Base-by-base conservation (phyloP, 2,329 filamentous ascomycete species). In the Colletotrichum sojae region DNA sequence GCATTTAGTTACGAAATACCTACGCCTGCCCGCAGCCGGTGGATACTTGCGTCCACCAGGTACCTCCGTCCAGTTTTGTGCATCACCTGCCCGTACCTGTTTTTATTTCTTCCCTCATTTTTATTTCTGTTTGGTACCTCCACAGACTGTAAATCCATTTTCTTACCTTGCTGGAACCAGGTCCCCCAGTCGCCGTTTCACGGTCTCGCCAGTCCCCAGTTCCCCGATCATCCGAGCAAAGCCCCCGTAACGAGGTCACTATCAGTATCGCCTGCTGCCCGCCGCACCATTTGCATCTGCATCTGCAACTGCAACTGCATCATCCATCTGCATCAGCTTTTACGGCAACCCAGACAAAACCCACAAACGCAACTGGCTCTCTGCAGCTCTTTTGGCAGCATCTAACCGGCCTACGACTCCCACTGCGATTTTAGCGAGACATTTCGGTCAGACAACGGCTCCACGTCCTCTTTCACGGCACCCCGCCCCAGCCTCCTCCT, bases 1-100 rank as follows among this genome's bases (percentile, higher is more conserved):
- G 65, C 31, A 68, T 54, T 53, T 25, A n/a, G 46, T 65, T 68
- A 68, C 65, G 65, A 65, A 59, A 65, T 65, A 54, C 13, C 40
- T 43, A n/a, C 16, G 15, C 39, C 48, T 58, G 46, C 53, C 65
- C 60, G 53, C 65, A 45, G 25, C 16, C 13, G 43, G 65, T 68
- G 65, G 65, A 65, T 68, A 62, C 59, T 31, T 36, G 16, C 52
- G 52, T 39, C 52, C 52, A 54, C 52, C 27, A 54, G 2, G 43
- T 51, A 51, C 45, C 31, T 53, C 36, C 12, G 31, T n/a, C n/a
- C n/a, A n/a, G n/a, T 36, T 43, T 12, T 25, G 20, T 45, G 59
- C 59, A 62, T 62, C 59, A 62, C 59, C 59, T 62, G 59, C 22
- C 57, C 39, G 59, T 46, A 39, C 59, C 59, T 62, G 39, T 9